Percentiles rank a stretch among this genome's conserved stretches.
phyloP scores from a whole-genome alignment of 768 basidiomycete species.

The Tylopilus subfusipes region DNA sequence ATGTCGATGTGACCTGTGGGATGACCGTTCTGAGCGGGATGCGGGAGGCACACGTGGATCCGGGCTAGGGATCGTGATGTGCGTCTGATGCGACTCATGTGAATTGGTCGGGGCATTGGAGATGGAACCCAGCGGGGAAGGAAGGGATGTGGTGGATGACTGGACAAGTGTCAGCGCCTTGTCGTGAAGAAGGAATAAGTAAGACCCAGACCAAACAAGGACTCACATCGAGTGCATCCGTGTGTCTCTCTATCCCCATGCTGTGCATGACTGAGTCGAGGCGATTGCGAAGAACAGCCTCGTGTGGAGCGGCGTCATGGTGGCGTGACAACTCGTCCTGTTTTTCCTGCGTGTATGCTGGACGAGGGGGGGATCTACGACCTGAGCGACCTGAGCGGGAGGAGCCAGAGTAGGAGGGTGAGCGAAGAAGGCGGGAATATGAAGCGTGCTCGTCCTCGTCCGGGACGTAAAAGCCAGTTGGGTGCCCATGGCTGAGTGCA shows the following conservation, averaged over 20 bases:
- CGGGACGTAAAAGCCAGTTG: constrained; percentile 32
- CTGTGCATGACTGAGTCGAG: constrained; percentile 50
- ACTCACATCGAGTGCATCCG: constrained; percentile 24
- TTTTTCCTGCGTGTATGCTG: constrained; percentile 16
- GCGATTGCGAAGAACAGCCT: constrained; percentile 49
- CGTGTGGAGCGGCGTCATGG: constrained; percentile 43
- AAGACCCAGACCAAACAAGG: neutral
- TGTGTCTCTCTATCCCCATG: constrained; percentile 25
- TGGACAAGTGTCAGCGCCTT: constrained; percentile 20
- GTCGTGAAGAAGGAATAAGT: constrained; percentile 16
- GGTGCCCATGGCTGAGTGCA: constrained; percentile 4
- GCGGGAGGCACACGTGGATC: constrained; percentile 7
- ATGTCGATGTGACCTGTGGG: constrained; percentile 7
- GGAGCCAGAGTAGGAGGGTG: constrained; percentile 27
- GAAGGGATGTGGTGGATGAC: constrained; percentile 25
- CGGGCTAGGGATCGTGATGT: constrained; percentile 21
- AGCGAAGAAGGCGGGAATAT: constrained; percentile 23
- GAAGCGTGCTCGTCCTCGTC: constrained; percentile 28
- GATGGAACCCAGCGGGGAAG: constrained; percentile 30
- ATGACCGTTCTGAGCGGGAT: constrained; percentile 2
- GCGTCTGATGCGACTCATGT: constrained; percentile 26
- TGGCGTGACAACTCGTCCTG: constrained; percentile 20
- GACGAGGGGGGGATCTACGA: constrained; percentile 14
- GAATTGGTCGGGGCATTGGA: constrained; percentile 24
- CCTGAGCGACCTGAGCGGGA: constrained; percentile 25